Percentiles rank a stretch among this genome's conserved stretches.
phyloP scores from a whole-genome alignment of 2,329 filamentous ascomycete genomes.

The Westerdykella aurantiaca region DNA sequence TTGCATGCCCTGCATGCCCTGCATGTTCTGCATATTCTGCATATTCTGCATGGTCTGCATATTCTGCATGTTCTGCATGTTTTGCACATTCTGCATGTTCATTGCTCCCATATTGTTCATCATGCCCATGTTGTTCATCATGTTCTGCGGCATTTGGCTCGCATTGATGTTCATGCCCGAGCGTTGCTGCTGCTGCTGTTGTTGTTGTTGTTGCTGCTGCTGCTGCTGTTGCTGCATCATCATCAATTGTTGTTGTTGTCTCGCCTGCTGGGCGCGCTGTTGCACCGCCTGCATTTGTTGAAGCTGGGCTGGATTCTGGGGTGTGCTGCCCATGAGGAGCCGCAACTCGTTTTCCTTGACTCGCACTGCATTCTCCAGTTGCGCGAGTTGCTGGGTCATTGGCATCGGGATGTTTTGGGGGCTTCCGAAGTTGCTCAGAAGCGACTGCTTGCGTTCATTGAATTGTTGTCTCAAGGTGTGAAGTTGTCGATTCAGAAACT shows the following conservation, averaged over 20 bases:
- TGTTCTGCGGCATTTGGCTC: conserved; percentile 17
- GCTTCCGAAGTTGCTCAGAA: conserved; percentile 17
- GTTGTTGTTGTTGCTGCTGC: conserved; percentile 29
- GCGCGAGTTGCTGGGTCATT: conserved; percentile 27
- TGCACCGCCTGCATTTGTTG: conserved; percentile 6
- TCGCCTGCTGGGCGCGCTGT: conserved; percentile 28
- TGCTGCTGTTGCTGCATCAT: conserved; percentile 28
- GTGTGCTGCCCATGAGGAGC: neutral
- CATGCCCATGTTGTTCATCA: conserved; percentile 14
- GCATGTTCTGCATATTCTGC: conserved; percentile 14
- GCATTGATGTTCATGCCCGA: conserved; percentile 11
- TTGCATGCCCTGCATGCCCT: conserved; percentile 12
- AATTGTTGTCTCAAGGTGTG: conserved; percentile 1
- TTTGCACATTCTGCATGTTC: conserved; percentile 15
- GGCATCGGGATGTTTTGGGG: conserved; percentile 22
- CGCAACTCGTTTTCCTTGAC: neutral
- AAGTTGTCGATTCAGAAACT: conserved; percentile 21
- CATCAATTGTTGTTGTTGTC: conserved; percentile 29
- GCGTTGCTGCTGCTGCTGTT: conserved; percentile 20
- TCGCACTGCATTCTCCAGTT: conserved; percentile 10
- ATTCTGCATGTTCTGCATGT: conserved; percentile 22
- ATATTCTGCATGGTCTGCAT: conserved; percentile 25
- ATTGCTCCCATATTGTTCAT: conserved; percentile 6
- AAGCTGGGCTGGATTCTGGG: neutral
- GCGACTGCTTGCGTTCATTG: conserved; percentile 14